Percentiles rank a stretch among this genome's conserved stretches.
Evolutionary conservation across 2,329 filamentous ascomycete species (phyloP).

Genomic region (Nigrospora oryzae): DNA sequence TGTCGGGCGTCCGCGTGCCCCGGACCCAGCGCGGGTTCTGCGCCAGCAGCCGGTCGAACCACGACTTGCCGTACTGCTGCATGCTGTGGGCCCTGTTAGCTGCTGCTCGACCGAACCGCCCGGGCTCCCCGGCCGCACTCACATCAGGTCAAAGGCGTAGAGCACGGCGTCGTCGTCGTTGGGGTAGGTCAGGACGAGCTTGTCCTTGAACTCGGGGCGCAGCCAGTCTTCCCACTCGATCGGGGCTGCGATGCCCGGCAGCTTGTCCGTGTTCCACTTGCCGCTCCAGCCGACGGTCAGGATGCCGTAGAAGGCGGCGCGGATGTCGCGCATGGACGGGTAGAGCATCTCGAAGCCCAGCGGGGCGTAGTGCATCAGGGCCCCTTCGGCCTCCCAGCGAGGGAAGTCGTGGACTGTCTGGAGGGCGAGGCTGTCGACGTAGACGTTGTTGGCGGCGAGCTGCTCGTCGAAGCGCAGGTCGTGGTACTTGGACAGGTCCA

Average conservation of each 20-base stretch:
- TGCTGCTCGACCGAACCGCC: too few species aligned
- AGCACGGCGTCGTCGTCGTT: conserved; percentile 50
- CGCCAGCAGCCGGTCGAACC: conserved; percentile 36
- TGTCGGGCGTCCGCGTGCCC: conserved; percentile 33
- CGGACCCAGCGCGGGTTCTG: conserved; percentile 47
- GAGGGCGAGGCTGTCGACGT: conserved; percentile 36
- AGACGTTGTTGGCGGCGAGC: conserved; percentile 26
- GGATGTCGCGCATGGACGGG: conserved; percentile 29
- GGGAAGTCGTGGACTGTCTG: conserved; percentile 44
- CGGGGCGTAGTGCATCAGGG: conserved; percentile 40
- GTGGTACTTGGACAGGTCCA: conserved; percentile 49
- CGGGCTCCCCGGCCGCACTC: too few species aligned
- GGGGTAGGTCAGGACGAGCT: conserved; percentile 45
- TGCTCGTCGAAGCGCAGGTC: conserved; percentile 36
- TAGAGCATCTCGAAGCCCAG: conserved; percentile 33
- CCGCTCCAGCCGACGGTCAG: conserved; percentile 28
- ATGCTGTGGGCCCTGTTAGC: conserved; percentile 14
- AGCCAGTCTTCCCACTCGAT: conserved; percentile 33
- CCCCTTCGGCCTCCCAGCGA: conserved; percentile 38
- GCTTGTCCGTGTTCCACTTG: conserved; percentile 25
- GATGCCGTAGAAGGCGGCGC: conserved; percentile 32
- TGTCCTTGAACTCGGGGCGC: conserved; percentile 41
- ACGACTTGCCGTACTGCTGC: conserved; percentile 30
- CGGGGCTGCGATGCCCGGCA: conserved; percentile 21
- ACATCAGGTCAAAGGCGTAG: conserved; percentile 40